Evolutionary conservation across 2,329 filamentous ascomycete species (phyloP).

Genomic region (Neopestalotiopsis sp.): DNA sequence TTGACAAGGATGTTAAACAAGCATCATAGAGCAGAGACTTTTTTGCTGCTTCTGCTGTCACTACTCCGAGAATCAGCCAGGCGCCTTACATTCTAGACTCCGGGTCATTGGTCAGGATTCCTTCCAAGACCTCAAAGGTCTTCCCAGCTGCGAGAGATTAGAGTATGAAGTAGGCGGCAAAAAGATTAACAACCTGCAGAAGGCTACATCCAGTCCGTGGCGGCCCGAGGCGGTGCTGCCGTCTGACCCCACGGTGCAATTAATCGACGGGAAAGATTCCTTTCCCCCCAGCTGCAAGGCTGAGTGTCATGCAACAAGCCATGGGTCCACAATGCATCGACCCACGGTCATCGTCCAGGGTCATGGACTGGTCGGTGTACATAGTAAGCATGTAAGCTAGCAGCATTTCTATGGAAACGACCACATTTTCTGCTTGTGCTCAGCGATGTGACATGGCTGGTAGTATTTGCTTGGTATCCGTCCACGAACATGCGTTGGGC

Average conservation of each 20-base stretch:
- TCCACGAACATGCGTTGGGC: background rate
- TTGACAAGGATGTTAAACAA: background rate
- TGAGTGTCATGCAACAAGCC: conserved; percentile 1
- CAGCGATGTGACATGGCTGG: background rate
- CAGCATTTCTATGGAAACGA: background rate
- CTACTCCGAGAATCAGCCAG: background rate
- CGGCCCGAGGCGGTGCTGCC: conserved; percentile 9
- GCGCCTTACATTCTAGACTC: background rate
- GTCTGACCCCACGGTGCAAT: conserved; percentile 4
- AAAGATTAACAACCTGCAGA: conserved; percentile 5
- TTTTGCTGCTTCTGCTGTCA: background rate
- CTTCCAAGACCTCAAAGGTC: background rate
- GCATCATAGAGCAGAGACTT: background rate
- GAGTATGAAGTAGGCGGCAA: background rate
- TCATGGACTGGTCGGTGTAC: background rate
- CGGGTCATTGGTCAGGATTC: background rate
- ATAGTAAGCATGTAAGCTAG: background rate
- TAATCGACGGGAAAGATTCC: background rate
- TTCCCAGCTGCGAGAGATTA: background rate
- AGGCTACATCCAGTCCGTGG: background rate
- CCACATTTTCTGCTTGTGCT: background rate
- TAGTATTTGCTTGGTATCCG: background rate
- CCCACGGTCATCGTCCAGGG: background rate
- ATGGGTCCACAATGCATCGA: conserved; percentile 7
- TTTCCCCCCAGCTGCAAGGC: conserved; percentile 9